phyloP scores from a whole-genome alignment of 2,329 filamentous ascomycete species.

The Xylaria sp. region DNA sequence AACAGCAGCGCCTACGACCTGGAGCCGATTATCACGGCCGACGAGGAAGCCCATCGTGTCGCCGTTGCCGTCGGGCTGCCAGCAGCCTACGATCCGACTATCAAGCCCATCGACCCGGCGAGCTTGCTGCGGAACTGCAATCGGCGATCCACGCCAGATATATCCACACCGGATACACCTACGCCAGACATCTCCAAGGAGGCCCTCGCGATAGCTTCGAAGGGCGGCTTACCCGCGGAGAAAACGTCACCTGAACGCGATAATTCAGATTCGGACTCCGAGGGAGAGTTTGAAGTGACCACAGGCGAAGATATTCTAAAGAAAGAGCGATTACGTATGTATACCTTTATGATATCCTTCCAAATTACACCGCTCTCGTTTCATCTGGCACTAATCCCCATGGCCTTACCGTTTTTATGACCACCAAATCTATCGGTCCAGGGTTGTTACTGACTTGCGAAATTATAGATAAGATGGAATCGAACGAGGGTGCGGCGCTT shows the following conservation, averaged over 20 bases:
- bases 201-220: slow-evolving; percentile 29
- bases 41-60: slow-evolving; percentile 67
- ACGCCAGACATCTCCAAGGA: slow-evolving; percentile 25
- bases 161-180: too few species aligned
- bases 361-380: neutral
- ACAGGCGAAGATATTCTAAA: slow-evolving; percentile 45
- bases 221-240: slow-evolving; percentile 44
- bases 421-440: neutral
- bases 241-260: slow-evolving; percentile 43
- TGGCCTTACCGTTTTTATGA: neutral
- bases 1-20: slow-evolving; percentile 57
- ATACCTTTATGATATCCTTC: neutral
- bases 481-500: slow-evolving; percentile 37
- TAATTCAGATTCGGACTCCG: slow-evolving; percentile 41
- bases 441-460: neutral
- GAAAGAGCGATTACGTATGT: slow-evolving; percentile 41
- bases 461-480: slow-evolving; percentile 33
- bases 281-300: slow-evolving; percentile 48
- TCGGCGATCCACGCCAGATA: slow-evolving; percentile 22
- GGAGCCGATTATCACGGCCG: slow-evolving; percentile 57
- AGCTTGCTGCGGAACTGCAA: slow-evolving; percentile 28
- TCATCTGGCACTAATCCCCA: neutral
- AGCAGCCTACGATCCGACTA: slow-evolving; percentile 64
- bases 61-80: slow-evolving; percentile 65
- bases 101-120: slow-evolving; percentile 55